phyloP scores from a whole-genome alignment of 2,329 filamentous ascomycete species.

The Orbilia quercus region DNA sequence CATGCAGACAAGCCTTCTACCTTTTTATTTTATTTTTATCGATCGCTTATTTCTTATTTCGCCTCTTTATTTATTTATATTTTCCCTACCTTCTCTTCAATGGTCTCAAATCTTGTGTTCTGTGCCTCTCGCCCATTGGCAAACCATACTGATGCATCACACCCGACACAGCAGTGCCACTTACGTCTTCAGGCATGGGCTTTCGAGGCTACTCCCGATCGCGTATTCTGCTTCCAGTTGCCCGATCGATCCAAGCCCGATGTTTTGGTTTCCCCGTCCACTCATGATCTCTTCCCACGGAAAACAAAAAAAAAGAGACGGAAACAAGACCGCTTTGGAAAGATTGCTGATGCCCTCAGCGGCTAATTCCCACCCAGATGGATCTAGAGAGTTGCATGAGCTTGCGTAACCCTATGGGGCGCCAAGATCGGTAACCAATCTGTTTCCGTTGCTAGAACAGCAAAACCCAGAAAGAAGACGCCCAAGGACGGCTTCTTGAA shows the following conservation, averaged over 20 bases:
- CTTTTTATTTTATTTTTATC: not conserved
- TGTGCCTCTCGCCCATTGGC: not conserved
- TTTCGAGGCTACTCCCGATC: slow-evolving; percentile 5
- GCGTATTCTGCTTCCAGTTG: slow-evolving; percentile 34
- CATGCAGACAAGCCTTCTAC: slow-evolving; percentile 24
- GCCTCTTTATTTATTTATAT: not conserved
- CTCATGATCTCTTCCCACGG: slow-evolving; percentile 27
- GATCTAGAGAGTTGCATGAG: slow-evolving; percentile 53
- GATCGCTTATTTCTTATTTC: too few relatives aligned
- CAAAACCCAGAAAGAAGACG: slow-evolving; percentile 52
- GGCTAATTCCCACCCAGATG: slow-evolving; percentile 44
- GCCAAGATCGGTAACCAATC: slow-evolving; percentile 50
- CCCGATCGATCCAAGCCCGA: slow-evolving; percentile 25
- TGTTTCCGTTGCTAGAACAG: slow-evolving; percentile 54
- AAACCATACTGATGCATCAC: not conserved
- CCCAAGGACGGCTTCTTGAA: slow-evolving; percentile 42
- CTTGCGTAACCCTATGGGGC: slow-evolving; percentile 56
- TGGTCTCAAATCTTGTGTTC: too few relatives aligned
- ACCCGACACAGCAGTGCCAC: slow-evolving; percentile 1
- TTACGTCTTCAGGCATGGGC: slow-evolving; percentile 9
- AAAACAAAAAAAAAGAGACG: slow-evolving; percentile 6
- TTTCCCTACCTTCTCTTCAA: not conserved
- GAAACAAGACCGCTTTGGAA: slow-evolving; percentile 6
- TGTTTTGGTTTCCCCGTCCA: slow-evolving; percentile 27
- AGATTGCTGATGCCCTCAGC: slow-evolving; percentile 37